Conservation (phyloP, 768 basidiomycete species). For the Mycena maculata region DNA sequence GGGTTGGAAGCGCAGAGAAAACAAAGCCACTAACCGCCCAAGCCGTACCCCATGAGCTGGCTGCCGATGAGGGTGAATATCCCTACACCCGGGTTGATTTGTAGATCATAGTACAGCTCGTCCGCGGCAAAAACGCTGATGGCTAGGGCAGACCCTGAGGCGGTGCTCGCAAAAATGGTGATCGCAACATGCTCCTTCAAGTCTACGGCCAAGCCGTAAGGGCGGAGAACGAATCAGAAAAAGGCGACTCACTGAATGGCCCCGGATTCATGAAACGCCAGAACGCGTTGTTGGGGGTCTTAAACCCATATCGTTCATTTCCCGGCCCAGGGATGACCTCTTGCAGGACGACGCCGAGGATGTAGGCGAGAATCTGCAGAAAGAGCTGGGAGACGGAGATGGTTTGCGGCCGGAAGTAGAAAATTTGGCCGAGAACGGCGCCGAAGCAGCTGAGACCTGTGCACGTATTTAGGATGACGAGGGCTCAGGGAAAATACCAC, state of each 20-base stretch:
- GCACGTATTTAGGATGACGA: neutral
- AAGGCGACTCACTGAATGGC: conserved; percentile 59
- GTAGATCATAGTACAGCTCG: conserved; percentile 57
- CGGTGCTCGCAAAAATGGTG: conserved; percentile 70
- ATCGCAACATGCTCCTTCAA: conserved; percentile 71
- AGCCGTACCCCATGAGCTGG: conserved; percentile 57
- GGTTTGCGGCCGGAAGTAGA: conserved; percentile 67
- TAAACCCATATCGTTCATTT: conserved; percentile 40
- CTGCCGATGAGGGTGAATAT: conserved; percentile 56
- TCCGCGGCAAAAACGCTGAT: conserved; percentile 72
- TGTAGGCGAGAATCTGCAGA: conserved; percentile 63
- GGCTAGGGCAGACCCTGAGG: conserved; percentile 66
- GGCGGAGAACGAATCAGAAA: neutral
- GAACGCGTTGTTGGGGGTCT: conserved; percentile 50
- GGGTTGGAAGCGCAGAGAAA: neutral
- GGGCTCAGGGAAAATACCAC: neutral
- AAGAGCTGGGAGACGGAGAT: conserved; percentile 61
- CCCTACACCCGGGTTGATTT: conserved; percentile 56
- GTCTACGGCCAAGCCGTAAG: conserved; percentile 40
- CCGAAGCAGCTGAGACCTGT: conserved; percentile 66
- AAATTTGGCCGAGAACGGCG: conserved; percentile 61
- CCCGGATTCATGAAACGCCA: conserved; percentile 74
- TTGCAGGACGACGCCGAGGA: conserved; percentile 59
- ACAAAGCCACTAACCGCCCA: conserved; percentile 45
- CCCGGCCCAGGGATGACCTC: conserved; percentile 52